Evolutionary conservation across 805 yeast genomes (phyloP).

Genomic region (Candida namnaoensis): DNA sequence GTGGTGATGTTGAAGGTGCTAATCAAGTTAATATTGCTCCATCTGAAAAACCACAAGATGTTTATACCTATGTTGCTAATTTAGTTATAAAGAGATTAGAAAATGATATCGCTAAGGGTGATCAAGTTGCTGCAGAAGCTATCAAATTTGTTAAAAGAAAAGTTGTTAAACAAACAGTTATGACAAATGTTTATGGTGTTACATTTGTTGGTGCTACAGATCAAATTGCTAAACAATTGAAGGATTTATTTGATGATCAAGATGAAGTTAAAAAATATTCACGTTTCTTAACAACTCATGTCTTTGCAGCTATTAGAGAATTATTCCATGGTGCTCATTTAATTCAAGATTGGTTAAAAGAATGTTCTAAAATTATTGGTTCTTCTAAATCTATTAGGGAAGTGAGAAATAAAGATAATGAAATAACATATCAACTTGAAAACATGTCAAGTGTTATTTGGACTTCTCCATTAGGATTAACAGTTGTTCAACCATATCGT

Average conservation of each 20-base stretch:
- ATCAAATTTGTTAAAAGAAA: slow-evolving; percentile 68
- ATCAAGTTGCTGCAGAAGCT: slow-evolving; percentile 34
- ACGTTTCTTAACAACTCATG: slow-evolving; percentile 65
- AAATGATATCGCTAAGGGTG: slow-evolving; percentile 43
- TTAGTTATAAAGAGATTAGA: slow-evolving; percentile 50
- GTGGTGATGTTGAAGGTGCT: slow-evolving; percentile 82
- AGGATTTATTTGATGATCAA: slow-evolving; percentile 44
- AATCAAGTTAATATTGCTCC: slow-evolving; percentile 69
- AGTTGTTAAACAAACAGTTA: slow-evolving; percentile 92
- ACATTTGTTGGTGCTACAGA: slow-evolving; percentile 88
- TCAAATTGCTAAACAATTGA: slow-evolving; percentile 76
- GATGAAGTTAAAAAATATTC: slow-evolving; percentile 36
- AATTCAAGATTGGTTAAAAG: slow-evolving; percentile 94
- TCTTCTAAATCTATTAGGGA: slow-evolving; percentile 45
- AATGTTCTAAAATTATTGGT: slow-evolving; percentile 67
- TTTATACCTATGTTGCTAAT: slow-evolving; percentile 61
- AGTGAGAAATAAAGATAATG: slow-evolving; percentile 23
- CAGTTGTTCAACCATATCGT: slow-evolving; percentile 96
- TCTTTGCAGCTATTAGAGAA: slow-evolving; percentile 76
- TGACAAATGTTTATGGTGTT: slow-evolving; percentile 98
- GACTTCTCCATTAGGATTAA: slow-evolving; percentile 95
- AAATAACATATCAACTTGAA: slow-evolving; percentile 33
- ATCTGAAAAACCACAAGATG: slow-evolving; percentile 68
- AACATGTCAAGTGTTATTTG: slow-evolving; percentile 87
- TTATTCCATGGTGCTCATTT: slow-evolving; percentile 87